Conservation (phyloP, 345 rosid genomes). For the Arabidopsis arenosa region DNA sequence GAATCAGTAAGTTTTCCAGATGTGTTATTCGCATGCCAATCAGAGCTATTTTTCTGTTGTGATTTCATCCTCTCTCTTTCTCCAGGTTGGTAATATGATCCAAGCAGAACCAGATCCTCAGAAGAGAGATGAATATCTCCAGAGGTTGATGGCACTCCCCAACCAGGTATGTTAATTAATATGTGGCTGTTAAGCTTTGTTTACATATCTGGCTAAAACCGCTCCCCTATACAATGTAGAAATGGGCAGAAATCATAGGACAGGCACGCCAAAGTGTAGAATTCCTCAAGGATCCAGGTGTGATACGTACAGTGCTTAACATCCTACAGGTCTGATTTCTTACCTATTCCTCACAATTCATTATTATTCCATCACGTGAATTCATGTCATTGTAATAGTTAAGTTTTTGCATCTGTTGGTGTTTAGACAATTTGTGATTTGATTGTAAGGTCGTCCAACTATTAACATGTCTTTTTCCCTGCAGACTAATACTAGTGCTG, state of each 20-base stretch:
- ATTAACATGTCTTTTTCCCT: slow-evolving; percentile 38
- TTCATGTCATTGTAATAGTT: slow-evolving; percentile 13
- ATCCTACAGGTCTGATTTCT: slow-evolving; percentile 74
- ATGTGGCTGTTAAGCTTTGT: slow-evolving; percentile 18
- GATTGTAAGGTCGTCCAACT: slow-evolving; percentile 7
- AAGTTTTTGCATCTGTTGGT: slow-evolving; percentile 33
- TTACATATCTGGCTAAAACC: slow-evolving; percentile 27
- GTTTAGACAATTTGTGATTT: slow-evolving; percentile 18
- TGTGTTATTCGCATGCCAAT: slow-evolving; percentile 5
- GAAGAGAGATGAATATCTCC: slow-evolving; percentile 95
- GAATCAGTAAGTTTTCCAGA: slow-evolving; percentile 73
- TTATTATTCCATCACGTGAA: slow-evolving; percentile 2
- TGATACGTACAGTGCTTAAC: slow-evolving; percentile 89
- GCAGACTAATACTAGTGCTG: slow-evolving; percentile 99
- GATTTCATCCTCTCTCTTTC: slow-evolving; percentile 14
- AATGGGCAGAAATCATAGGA: slow-evolving; percentile 94
- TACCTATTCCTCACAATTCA: slow-evolving; percentile 10
- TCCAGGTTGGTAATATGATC: slow-evolving; percentile 95
- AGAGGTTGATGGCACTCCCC: slow-evolving; percentile 94
- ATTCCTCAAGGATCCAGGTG: slow-evolving; percentile 85
- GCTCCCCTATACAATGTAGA: slow-evolving; percentile 55
- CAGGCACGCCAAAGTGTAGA: slow-evolving; percentile 97
- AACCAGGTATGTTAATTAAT: slow-evolving; percentile 64
- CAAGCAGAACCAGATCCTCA: slow-evolving; percentile 97
- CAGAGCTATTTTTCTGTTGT: slow-evolving; percentile 10